A percentile compares a stretch with the other conserved stretches of the same genome.
Evolutionary conservation across 345 rosid genomes (phyloP).

Genomic region (Anacardium occidentale): DNA sequence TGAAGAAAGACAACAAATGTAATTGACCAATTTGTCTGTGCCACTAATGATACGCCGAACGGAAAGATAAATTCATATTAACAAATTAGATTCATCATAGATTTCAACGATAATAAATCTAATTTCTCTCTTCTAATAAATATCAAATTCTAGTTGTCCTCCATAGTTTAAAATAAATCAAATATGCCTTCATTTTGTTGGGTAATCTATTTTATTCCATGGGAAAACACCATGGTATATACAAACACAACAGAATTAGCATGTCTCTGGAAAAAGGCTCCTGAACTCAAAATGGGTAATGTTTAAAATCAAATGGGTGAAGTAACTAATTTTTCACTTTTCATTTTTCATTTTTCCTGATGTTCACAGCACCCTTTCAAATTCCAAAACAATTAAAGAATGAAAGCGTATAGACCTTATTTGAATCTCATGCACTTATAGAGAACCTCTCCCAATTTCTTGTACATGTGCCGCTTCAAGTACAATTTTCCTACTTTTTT

Average conservation of each 20-base stretch:
- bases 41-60: too few species aligned
- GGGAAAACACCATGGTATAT: not conserved
- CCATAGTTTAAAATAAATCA: too few species aligned
- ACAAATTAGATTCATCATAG: too few species aligned
- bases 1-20: too few species aligned
- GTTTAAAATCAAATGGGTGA: not conserved
- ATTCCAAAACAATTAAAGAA: constrained; percentile 40
- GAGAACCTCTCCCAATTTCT: constrained; percentile 66
- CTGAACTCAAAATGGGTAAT: not conserved
- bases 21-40: too few species aligned
- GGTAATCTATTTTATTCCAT: too few species aligned
- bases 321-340: not conserved
- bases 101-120: too few species aligned
- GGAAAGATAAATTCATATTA: too few species aligned
- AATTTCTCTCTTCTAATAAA: too few species aligned
- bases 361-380: constrained; percentile 12
- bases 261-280: not conserved
- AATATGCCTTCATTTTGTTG: too few species aligned
- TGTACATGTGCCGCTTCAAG: constrained; percentile 89
- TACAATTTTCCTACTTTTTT: constrained; percentile 57
- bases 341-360: too few species aligned
- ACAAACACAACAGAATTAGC: not conserved
- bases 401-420: constrained; percentile 25
- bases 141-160: too few species aligned
- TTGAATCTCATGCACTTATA: constrained; percentile 76